Percentiles rank a stretch among this genome's conserved stretches.
These are phyloP conservation scores for Phytopythium montanum DNA, from an alignment of 352 stramenopile species.

Conservation along the genomic window DNA sequence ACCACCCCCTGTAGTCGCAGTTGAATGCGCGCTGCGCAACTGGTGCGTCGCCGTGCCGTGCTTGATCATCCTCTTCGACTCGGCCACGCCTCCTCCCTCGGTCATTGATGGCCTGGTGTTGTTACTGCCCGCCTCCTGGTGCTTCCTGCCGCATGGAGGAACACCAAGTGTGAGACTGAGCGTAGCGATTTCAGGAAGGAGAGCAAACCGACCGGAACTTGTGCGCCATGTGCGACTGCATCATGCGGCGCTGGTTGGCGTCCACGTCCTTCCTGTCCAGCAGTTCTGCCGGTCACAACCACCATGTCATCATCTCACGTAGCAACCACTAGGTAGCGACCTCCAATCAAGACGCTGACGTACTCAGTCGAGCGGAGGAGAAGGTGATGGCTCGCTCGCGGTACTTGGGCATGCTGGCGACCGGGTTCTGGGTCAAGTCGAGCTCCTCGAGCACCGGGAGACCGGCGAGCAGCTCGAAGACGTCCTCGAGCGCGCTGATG, in stretches of 20 bases:
- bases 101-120: constrained; percentile 8
- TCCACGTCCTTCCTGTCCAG: constrained; percentile 77
- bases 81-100: constrained; percentile 9
- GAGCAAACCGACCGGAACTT: constrained; percentile 45
- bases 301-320: neutral
- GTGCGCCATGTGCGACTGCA: constrained; percentile 75
- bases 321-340: neutral
- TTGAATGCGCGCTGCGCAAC: constrained; percentile 36
- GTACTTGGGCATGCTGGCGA: constrained; percentile 52
- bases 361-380: constrained; percentile 52
- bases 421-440: constrained; percentile 55
- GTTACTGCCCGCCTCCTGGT: constrained; percentile 27
- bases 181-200: neutral
- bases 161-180: neutral
- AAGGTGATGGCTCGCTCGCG: constrained; percentile 75
- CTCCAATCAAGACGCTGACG: neutral
- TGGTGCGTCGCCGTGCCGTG: constrained; percentile 44
- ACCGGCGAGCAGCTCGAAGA: constrained; percentile 51
- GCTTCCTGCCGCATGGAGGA: constrained; percentile 17
- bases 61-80: constrained; percentile 38
- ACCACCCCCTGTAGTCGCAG: neutral
- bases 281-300: constrained; percentile 20
- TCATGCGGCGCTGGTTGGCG: constrained; percentile 68
- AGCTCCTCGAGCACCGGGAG: constrained; percentile 49
- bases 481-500: constrained; percentile 59